These are phyloP conservation scores for Panicum virgatum DNA, from an alignment of 202 grass and related monocot genomes.

Conservation along the genomic window DNA sequence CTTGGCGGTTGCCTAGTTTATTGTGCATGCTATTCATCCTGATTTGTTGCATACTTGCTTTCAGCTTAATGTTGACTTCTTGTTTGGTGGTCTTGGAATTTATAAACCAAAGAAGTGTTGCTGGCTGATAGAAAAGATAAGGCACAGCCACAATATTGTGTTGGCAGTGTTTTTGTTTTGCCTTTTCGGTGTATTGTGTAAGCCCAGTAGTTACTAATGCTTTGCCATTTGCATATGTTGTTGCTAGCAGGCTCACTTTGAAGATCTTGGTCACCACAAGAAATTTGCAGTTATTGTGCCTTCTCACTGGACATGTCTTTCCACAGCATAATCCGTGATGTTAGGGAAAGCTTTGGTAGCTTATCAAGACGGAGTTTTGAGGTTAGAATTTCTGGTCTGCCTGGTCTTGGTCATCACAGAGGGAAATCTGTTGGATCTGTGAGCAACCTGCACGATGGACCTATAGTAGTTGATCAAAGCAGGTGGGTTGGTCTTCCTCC, in stretches of 20 bases:
- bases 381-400: constrained; percentile 65
- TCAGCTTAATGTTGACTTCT: background rate
- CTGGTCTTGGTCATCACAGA: constrained; percentile 59
- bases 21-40: background rate
- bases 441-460: constrained; percentile 13
- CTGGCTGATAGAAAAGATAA: background rate
- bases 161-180: background rate
- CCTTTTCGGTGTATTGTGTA: background rate
- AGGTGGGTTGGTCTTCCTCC: constrained; percentile 81
- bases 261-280: background rate
- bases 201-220: constrained; percentile 22
- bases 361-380: constrained; percentile 82
- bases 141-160: background rate
- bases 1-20: constrained; percentile 24
- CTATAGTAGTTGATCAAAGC: constrained; percentile 44
- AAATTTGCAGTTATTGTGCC: background rate
- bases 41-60: background rate
- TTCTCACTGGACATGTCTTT: constrained; percentile 57
- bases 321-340: constrained; percentile 78
- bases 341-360: constrained; percentile 84
- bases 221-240: constrained; percentile 38
- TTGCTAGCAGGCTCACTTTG: constrained; percentile 15
- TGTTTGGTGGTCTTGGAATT: background rate
- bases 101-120: background rate
- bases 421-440: constrained; percentile 49